A percentile compares a stretch with the other conserved stretches of the same genome.
Evolutionary conservation across 1,284 basidiomycete genomes (phyloP).

Genomic region (Coniferiporia weirii): DNA sequence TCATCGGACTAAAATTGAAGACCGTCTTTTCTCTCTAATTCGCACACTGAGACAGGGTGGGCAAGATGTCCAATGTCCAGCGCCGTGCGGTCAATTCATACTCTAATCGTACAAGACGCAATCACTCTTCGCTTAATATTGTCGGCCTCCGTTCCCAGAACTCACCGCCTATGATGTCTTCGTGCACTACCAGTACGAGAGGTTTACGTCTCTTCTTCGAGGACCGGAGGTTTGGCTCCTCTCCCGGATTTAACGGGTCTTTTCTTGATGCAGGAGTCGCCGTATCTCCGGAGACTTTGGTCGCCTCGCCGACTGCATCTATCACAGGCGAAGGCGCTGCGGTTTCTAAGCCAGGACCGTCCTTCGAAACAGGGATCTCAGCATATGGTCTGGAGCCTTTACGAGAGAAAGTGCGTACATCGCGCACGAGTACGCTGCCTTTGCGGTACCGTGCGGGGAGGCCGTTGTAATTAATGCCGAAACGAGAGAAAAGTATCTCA

Average conservation of each 20-base stretch:
- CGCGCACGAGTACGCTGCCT: constrained; percentile 80
- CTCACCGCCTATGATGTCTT: constrained; percentile 15
- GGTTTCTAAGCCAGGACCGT: neutral
- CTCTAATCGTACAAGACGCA: neutral
- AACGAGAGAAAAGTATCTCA: constrained; percentile 81
- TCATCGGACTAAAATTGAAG: constrained; percentile 51
- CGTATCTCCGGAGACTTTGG: neutral
- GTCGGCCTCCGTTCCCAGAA: constrained; percentile 13
- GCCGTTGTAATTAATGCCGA: constrained; percentile 85
- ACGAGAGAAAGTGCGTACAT: constrained; percentile 31
- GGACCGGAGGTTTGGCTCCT: neutral
- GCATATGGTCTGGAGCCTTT: neutral
- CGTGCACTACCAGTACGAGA: constrained; percentile 11
- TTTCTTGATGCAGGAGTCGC: neutral
- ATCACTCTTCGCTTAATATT: constrained; percentile 11
- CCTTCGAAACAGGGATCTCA: neutral
- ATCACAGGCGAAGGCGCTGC: neutral
- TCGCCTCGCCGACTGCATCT: neutral
- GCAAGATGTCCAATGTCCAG: neutral
- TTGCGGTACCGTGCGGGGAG: constrained; percentile 76
- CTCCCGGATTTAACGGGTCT: neutral
- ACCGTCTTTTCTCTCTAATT: constrained; percentile 38
- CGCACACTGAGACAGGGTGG: neutral
- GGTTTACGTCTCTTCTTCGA: constrained; percentile 5
- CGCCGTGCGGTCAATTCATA: neutral